Percentiles rank a stretch among this genome's conserved stretches.
These are phyloP conservation scores for Eucalyptus grandis DNA, from an alignment of 345 rosid genomes.

Conservation along the genomic window DNA sequence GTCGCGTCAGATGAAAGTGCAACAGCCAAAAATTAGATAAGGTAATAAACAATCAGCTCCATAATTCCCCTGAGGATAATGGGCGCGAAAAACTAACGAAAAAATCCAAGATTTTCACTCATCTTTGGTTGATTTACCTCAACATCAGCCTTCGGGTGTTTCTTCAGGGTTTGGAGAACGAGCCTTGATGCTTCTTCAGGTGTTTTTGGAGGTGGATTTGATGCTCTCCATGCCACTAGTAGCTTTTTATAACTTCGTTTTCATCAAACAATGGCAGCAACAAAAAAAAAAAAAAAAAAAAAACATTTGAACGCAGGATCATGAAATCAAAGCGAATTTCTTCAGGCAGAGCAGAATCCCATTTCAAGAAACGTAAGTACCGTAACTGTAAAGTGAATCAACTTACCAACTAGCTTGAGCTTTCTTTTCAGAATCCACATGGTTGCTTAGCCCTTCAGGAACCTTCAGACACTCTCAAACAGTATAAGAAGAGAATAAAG, in stretches of 20 bases:
- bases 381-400: neutral
- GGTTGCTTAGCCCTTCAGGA: slow-evolving; percentile 55
- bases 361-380: neutral
- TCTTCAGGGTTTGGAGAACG: slow-evolving; percentile 40
- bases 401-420: slow-evolving; percentile 90
- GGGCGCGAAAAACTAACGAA: neutral
- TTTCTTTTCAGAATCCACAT: slow-evolving; percentile 61
- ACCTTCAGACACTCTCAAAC: slow-evolving; percentile 24
- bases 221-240: slow-evolving; percentile 67
- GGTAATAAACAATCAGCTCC: too few relatives aligned
- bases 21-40: neutral
- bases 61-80: neutral
- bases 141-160: slow-evolving; percentile 72
- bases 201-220: slow-evolving; percentile 59
- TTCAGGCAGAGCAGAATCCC: neutral
- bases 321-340: neutral
- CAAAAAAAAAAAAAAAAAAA: neutral
- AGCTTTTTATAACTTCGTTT: slow-evolving; percentile 66
- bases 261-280: neutral
- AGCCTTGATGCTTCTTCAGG: slow-evolving; percentile 66
- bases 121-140: slow-evolving; percentile 32
- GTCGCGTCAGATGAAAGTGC: neutral
- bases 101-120: neutral
- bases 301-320: neutral
- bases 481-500: neutral